Evolutionary conservation across 768 basidiomycete genomes (phyloP).

Genomic region (Auriscalpium orientale): DNA sequence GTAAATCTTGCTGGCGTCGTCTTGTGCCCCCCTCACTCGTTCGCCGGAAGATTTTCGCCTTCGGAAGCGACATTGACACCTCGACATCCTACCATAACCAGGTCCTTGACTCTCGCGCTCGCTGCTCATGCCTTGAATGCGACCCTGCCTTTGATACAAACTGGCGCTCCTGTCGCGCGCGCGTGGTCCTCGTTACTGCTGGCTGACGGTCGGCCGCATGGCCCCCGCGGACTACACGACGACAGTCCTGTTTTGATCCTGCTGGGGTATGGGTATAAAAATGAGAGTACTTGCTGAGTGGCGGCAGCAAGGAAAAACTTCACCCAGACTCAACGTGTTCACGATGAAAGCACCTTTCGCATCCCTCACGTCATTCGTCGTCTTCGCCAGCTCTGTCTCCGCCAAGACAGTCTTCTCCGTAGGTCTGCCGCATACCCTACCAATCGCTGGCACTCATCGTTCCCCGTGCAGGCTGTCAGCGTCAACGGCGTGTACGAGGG

Average conservation of each 20-base stretch:
- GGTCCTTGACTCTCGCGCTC: neutral
- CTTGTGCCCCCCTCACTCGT: too few relatives aligned
- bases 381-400: slow-evolving; percentile 27
- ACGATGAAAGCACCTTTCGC: slow-evolving; percentile 1
- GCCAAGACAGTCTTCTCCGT: slow-evolving; percentile 51
- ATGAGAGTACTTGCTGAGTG: neutral
- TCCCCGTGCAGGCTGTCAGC: slow-evolving; percentile 32
- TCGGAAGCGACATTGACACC: neutral
- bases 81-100: neutral
- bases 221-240: too few relatives aligned
- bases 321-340: neutral
- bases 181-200: too few relatives aligned
- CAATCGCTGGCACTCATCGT: neutral
- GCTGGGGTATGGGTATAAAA: neutral
- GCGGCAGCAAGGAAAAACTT: neutral
- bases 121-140: neutral
- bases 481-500: slow-evolving; percentile 47
- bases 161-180: neutral
- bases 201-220: too few relatives aligned
- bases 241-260: neutral
- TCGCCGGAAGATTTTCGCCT: neutral
- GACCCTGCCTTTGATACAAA: neutral
- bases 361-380: slow-evolving; percentile 19
- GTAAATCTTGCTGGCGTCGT: too few relatives aligned
- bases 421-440: neutral